Base-by-base conservation (phyloP, 169 alveolate species). In the Toxoplasma gondii region DNA sequence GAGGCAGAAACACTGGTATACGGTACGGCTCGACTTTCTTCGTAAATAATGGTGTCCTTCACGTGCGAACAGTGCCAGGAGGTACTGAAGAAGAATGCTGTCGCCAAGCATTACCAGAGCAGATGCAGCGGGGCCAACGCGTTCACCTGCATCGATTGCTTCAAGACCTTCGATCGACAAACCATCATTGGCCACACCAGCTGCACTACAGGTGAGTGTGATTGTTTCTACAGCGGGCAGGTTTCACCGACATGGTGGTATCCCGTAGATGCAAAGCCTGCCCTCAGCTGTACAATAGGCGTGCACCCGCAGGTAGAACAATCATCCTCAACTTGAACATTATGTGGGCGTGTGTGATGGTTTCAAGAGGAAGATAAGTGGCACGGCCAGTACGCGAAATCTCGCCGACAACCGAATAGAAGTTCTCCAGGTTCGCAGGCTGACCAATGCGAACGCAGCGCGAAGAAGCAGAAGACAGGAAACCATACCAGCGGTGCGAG, bases 111-210 rank as follows among this genome's bases (percentile, higher is more conserved):
- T 36, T 82, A 82, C 64, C 53, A 38, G 34, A 31, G 69, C 53
- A 2, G 90, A 7, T 82, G 90, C 67, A 10, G 90, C 34, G 90
- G 90, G 41, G 90, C 90, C 36, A 44, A 22, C 67, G 38, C 34
- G 41, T 82, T 82, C 90, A 82, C 67, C 64, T 82, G 90, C 90
- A 82, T 82, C 90, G 90, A 82, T 41, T 82, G 90, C 36, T 82
- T 17, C 90, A 82, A 82, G 64, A 82, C 90, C 1, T 82, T 82
- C 64, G 90, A 82, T 36, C n/a, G 90, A 2, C 90, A 82, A 44
- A 29, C 90, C 5, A 82, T 82, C n/a, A 31, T 82, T 43, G 67
- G 90, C 39, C 90, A 82, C 27, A 82, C 90, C 36, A 82, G 90
- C 90, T 82, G 90, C 90, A 82, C 90, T 10, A 82, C 90, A 82